Base-by-base conservation (phyloP, 768 basidiomycete species). In the Cystobasidium ongulense region DNA sequence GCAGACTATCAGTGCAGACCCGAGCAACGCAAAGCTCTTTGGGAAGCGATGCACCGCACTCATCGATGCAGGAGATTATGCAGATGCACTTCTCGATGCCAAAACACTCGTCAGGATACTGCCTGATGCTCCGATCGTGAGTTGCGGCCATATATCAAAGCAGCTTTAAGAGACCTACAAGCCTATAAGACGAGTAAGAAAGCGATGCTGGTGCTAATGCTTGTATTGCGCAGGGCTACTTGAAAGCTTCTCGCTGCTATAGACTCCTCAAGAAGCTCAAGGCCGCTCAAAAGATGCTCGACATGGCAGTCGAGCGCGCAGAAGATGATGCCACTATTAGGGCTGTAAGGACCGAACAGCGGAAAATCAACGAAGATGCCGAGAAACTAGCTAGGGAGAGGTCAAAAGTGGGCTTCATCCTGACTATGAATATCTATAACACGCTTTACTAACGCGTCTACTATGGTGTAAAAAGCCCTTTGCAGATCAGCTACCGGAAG, bases 161-260 rank as follows among this genome's bases (percentile, higher is more conserved):
- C 46, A 50, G 46, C 21, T 21, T n/a, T n/a, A n/a, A n/a, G n/a
- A n/a, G n/a, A n/a, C n/a, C n/a, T n/a, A n/a, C n/a, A n/a, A n/a
- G n/a, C n/a, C n/a, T n/a, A n/a, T n/a, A n/a, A n/a, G n/a, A n/a
- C n/a, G 25, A 31, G n/a, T 31, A 13, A 13, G n/a, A 59, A 27
- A 13, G 63, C 63, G 4, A 53, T 68, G 31, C 46, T 29, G 8
- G 53, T 31, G 18, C 8, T 29, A 23, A 43, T 29, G 41, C 23
- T 15, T 41, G 7, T 39, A n/a, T 27, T 23, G n/a, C n/a, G n/a
- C 27, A 71, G 68, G 68, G 68, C 35, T 71, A 71, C 53, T 38
- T 71, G 10, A 71, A 71, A 43, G 68, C 68, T 33, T 53, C 52
- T n/a, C 52, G 68, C n/a, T 71, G 68, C 54, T 71, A 59, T 35